A percentile compares a stretch with the other conserved stretches of the same genome.
phyloP scores from a whole-genome alignment of 2,329 filamentous ascomycete species.

The Gaeumannomyces sp. region DNA sequence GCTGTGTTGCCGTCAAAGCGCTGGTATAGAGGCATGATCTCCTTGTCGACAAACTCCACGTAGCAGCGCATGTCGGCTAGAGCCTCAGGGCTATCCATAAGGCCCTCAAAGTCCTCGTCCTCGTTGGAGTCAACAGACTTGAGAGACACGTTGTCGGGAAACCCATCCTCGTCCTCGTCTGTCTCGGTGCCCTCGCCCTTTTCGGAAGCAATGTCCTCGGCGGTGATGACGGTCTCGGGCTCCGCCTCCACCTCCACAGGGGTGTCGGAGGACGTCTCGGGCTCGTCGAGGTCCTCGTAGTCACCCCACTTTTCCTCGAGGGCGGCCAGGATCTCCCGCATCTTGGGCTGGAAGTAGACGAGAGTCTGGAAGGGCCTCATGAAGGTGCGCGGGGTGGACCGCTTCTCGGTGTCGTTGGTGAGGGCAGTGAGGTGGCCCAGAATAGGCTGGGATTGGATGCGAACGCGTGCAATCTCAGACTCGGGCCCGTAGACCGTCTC shows the following conservation, averaged over 20 bases:
- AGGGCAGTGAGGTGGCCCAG: constrained; percentile 29
- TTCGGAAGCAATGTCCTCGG: not conserved
- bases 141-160: constrained; percentile 11
- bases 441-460: constrained; percentile 35
- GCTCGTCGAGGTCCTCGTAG: constrained; percentile 12
- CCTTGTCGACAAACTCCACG: constrained; percentile 36
- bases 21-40: constrained; percentile 31
- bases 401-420: constrained; percentile 14
- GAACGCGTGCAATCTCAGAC: constrained; percentile 24
- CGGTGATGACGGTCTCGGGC: not conserved
- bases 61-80: constrained; percentile 36
- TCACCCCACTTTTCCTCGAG: constrained; percentile 20
- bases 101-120: constrained; percentile 12
- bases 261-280: not conserved
- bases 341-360: constrained; percentile 34
- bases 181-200: not conserved
- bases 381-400: constrained; percentile 31
- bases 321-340: constrained; percentile 30
- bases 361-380: constrained; percentile 34
- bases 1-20: constrained; percentile 15
- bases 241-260: not conserved
- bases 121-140: not conserved
- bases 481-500: constrained; percentile 14
- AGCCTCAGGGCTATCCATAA: constrained; percentile 28
- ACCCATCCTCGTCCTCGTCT: constrained; percentile 13